A percentile compares a stretch with the other conserved stretches of the same genome.
Conservation (phyloP, 257 asterid genomes). For the Handroanthus guayacan region DNA sequence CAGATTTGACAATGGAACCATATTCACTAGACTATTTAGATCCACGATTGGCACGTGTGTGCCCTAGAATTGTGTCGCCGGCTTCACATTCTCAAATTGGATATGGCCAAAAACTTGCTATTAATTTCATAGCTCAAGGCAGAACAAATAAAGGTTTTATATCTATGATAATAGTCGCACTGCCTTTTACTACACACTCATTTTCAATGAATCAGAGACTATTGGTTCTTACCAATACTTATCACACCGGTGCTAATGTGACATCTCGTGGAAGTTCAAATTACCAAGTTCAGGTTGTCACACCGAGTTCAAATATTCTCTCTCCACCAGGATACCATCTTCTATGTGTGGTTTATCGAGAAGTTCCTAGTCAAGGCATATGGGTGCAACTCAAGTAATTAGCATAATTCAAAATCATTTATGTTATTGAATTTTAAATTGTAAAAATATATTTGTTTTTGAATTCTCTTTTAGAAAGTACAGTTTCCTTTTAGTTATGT, state of each 20-base stretch:
- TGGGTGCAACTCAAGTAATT: not conserved
- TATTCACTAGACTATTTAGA: slow-evolving; percentile 48
- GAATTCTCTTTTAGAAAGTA: too few relatives aligned
- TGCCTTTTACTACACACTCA: slow-evolving; percentile 51
- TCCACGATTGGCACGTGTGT: not conserved
- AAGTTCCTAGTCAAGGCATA: not conserved
- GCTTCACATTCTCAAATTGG: too few relatives aligned
- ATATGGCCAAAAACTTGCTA: too few relatives aligned
- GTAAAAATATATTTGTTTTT: not conserved
- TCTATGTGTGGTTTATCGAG: not conserved
- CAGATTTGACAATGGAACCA: slow-evolving; percentile 44
- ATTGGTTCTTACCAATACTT: slow-evolving; percentile 21
- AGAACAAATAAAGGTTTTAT: slow-evolving; percentile 12
- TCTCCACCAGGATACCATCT: slow-evolving; percentile 8
- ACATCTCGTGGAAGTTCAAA: slow-evolving; percentile 14
- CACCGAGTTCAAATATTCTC: slow-evolving; percentile 16
- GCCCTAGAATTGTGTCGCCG: too few relatives aligned
- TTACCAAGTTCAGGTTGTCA: slow-evolving; percentile 25
- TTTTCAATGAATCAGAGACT: slow-evolving; percentile 58
- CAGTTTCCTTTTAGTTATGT: too few relatives aligned
- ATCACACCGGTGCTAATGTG: not conserved
- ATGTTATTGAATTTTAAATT: not conserved
- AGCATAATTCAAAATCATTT: not conserved
- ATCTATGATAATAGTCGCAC: slow-evolving; percentile 52
- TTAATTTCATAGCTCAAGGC: not conserved